phyloP scores from a whole-genome alignment of 208 protist species.

The Leishmania tarentolae region DNA sequence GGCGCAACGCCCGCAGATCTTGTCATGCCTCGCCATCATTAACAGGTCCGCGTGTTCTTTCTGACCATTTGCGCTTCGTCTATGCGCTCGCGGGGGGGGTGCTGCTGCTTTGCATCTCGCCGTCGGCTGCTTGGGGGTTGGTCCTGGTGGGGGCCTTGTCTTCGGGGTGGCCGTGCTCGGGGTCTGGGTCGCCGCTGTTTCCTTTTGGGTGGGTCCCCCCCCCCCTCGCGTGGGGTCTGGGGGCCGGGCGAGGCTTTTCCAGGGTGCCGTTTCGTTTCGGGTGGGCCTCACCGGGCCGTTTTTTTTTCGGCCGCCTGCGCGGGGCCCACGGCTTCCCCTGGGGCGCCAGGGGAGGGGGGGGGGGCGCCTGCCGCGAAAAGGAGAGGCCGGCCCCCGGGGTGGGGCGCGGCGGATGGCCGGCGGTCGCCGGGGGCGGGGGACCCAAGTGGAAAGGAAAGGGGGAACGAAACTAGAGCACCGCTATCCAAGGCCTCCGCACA shows the following conservation, averaged over 20 bases:
- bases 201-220: constrained; percentile 29
- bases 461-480: neutral
- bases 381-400: neutral
- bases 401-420: too few species aligned
- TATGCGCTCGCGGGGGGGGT: constrained; percentile 52
- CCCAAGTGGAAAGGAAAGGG: too few species aligned
- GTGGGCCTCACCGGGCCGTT: constrained; percentile 51
- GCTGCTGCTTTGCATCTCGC: constrained; percentile 50
- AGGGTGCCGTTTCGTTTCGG: too few species aligned
- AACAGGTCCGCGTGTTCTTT: constrained; percentile 60
- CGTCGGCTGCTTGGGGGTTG: constrained; percentile 36
- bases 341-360: too few species aligned
- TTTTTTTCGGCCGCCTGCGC: too few species aligned
- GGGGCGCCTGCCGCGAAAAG: too few species aligned
- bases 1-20: constrained; percentile 47
- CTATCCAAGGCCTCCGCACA: neutral
- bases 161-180: constrained; percentile 30
- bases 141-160: constrained; percentile 46
- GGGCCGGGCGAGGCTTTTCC: too few species aligned
- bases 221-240: too few species aligned
- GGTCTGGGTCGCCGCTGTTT: constrained; percentile 22
- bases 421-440: too few species aligned
- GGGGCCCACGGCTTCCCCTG: too few species aligned
- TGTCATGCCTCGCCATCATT: constrained; percentile 42
- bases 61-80: constrained; percentile 58